Evolutionary conservation across 768 basidiomycete species (phyloP), one percentile per base, ranked within the genome.

Genomic region (Leccinum rimulosum): DNA sequence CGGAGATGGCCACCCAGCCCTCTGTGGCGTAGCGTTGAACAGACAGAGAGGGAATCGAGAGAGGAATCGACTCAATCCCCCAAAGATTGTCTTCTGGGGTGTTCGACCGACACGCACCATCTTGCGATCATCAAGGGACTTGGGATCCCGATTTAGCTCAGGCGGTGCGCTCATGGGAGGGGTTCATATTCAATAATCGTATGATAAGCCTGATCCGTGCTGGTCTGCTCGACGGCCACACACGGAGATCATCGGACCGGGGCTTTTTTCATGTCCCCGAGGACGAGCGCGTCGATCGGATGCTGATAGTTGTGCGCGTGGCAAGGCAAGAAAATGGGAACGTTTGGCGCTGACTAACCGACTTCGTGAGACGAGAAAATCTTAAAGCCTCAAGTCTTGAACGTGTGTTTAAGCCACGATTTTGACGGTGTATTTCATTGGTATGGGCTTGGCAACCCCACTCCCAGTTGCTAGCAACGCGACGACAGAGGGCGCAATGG

Each of bases 71-170:
- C 15, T 38, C 15, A 38, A 38, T 22, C 15, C 36, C 12, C 19
- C 45, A 47, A 30, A 6, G 17, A n/a, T 40, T 12, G 15, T 50
- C 56, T 6, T 30, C 28, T 40, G 38, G 38, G 38, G 17, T 40
- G 43, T 43, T 27, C 33, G 22, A 52, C 35, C 38, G 45, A 48
- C 9, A 30, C 25, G 2, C 54, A 14, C 9, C 36, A 43, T 8
- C 22, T 52, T 59, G 61, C 61, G 65, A 57, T 61, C 65, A 65
- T 65, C 30, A 67, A 56, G 67, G 67, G 50, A 31, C 25, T 6
- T 40, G 45, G 11, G 30, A 17, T 17, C 50, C 35, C 8, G 11
- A 60, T 36, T 61, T 61, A 47, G 56, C 14, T n/a, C 12, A 35
- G 17, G 55, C 57, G 43, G 50, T 17, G 25, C 59, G 55, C 60